Evolutionary conservation across 2,329 filamentous ascomycete genomes (phyloP).

Genomic region (Neoscytalidium dimidiatum): DNA sequence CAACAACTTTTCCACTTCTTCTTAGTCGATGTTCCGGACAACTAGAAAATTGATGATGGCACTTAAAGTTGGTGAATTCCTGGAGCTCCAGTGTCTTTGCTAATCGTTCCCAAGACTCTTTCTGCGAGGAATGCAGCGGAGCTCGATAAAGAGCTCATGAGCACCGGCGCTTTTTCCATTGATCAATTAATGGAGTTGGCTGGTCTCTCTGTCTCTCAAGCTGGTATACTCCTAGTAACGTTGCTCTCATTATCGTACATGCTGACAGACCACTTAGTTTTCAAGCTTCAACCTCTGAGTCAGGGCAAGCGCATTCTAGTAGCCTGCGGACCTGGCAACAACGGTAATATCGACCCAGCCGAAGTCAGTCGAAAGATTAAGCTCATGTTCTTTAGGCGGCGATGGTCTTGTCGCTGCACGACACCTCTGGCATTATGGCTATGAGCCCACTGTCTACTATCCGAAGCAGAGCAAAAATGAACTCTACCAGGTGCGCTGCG

Average conservation of each 20-base stretch:
- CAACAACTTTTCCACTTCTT: neutral
- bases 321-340: constrained; percentile 83
- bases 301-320: constrained; percentile 75
- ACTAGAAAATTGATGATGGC: constrained; percentile 25
- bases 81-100: neutral
- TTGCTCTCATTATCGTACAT: neutral
- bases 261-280: constrained; percentile 61
- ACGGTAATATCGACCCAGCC: constrained; percentile 35
- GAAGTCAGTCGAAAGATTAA: neutral
- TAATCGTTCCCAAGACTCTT: constrained; percentile 64
- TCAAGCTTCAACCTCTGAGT: constrained; percentile 74
- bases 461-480: constrained; percentile 91
- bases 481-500: constrained; percentile 69
- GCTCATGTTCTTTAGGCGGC: constrained; percentile 60
- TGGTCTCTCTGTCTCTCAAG: constrained; percentile 89
- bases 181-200: constrained; percentile 98
- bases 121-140: constrained; percentile 84
- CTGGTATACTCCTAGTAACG: constrained; percentile 55
- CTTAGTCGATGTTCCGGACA: neutral
- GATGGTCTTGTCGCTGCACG: constrained; percentile 93
- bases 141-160: constrained; percentile 94
- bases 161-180: constrained; percentile 80
- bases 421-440: constrained; percentile 90
- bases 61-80: constrained; percentile 25
- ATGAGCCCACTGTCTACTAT: constrained; percentile 85